Percentiles rank a stretch among this genome's conserved stretches.
phyloP scores from a whole-genome alignment of 768 basidiomycete species.

The Nidularia pulvinata region DNA sequence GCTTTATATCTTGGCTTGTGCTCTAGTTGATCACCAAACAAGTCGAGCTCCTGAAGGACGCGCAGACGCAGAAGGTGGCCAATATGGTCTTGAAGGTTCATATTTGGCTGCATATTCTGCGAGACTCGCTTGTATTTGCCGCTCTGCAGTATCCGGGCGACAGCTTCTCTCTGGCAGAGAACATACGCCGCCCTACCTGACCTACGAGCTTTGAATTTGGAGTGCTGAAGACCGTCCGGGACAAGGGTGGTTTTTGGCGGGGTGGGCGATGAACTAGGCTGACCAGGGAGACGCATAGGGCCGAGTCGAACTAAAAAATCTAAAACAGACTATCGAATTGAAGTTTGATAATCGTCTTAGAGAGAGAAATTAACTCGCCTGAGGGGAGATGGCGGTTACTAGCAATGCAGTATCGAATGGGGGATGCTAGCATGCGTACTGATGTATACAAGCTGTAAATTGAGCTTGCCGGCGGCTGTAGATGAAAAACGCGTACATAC shows the following conservation, averaged over 20 bases:
- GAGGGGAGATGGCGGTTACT: conserved; percentile 53
- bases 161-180: conserved; percentile 55
- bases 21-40: conserved; percentile 48
- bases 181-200: conserved; percentile 50
- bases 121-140: conserved; percentile 29
- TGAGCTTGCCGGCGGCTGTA: conserved; percentile 1
- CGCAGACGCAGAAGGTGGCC: conserved; percentile 69
- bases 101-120: conserved; percentile 28
- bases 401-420: conserved; percentile 54
- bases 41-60: conserved; percentile 72
- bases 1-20: conserved; percentile 9
- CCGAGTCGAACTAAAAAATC: conserved; percentile 70
- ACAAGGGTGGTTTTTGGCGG: conserved; percentile 18
- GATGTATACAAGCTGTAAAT: conserved; percentile 5
- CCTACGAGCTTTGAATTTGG: conserved; percentile 49
- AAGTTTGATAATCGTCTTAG: not conserved
- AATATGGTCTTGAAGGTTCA: conserved; percentile 53
- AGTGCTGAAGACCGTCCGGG: conserved; percentile 68
- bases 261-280: conserved; percentile 1
- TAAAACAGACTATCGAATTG: conserved; percentile 14
- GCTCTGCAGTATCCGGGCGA: conserved; percentile 34
- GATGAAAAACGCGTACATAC: conserved; percentile 33
- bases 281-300: conserved; percentile 36
- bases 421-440: conserved; percentile 77
- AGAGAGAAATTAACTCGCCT: conserved; percentile 33